A percentile compares a stretch with the other conserved stretches of the same genome.
Conservation (phyloP, 306 rosid species). For the Begonia masoniana region DNA sequence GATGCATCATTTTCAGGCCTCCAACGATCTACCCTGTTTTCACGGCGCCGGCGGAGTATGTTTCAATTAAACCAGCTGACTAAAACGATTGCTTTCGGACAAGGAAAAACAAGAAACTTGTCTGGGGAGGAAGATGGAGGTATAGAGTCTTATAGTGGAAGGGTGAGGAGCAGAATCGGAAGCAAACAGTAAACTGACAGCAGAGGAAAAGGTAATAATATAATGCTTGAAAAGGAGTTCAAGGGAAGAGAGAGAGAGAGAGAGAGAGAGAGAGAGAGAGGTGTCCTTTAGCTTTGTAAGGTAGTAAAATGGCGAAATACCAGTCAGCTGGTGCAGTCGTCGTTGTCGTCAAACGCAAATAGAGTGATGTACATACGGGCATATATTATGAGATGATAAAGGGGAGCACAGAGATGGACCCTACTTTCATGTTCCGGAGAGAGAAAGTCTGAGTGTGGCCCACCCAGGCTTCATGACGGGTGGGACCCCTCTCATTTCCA, state of each 20-base stretch:
- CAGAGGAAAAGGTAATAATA: constrained; percentile 17
- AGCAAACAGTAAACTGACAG: too few relatives aligned
- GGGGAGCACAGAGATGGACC: constrained; percentile 9
- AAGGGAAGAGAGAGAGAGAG: constrained; percentile 8
- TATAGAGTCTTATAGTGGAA: too few relatives aligned
- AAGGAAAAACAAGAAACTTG: too few relatives aligned
- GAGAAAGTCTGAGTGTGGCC: too few relatives aligned
- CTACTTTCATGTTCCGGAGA: constrained; percentile 18
- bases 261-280: constrained; percentile 7
- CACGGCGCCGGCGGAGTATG: too few relatives aligned
- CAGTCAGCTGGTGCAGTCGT: constrained; percentile 71
- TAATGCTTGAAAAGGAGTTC: constrained; percentile 25
- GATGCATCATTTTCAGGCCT: constrained; percentile 37
- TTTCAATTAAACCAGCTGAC: too few relatives aligned
- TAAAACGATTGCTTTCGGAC: too few relatives aligned
- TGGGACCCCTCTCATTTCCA: too few relatives aligned
- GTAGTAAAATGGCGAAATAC: constrained; percentile 47
- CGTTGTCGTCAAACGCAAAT: constrained; percentile 59
- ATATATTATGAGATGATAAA: not conserved
- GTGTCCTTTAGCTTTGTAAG: not conserved
- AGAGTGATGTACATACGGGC: not conserved
- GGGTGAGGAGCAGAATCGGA: too few relatives aligned
- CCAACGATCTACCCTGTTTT: too few relatives aligned
- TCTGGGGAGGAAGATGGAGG: too few relatives aligned
- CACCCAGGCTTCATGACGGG: too few relatives aligned